Evolutionary conservation across 2,329 filamentous ascomycete genomes (phyloP).

Genomic region (Arthrinium phaeospermum): DNA sequence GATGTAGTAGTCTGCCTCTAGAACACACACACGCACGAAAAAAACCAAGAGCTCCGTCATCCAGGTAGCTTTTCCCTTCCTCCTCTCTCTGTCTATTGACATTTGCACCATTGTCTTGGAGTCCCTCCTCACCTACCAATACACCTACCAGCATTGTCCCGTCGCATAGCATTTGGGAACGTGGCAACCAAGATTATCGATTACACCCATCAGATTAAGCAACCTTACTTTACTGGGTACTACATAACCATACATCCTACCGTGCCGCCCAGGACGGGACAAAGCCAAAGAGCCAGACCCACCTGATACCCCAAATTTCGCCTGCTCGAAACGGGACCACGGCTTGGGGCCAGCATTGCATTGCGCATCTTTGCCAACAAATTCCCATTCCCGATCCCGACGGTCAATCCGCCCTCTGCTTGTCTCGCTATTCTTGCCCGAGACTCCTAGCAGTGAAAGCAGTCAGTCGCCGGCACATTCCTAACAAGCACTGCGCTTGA

Average conservation of each 20-base stretch:
- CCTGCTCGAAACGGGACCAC: constrained; percentile 17
- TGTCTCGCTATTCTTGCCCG: neutral
- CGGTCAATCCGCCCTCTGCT: neutral
- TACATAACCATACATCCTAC: neutral
- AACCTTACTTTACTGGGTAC: neutral
- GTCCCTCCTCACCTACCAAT: neutral
- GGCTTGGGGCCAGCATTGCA: constrained; percentile 15
- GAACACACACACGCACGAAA: neutral
- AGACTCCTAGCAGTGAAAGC: neutral
- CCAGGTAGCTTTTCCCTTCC: neutral
- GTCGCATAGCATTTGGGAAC: constrained; percentile 4
- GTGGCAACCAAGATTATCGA: neutral
- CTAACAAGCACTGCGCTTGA: neutral
- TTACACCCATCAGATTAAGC: neutral
- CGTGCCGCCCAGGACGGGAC: neutral
- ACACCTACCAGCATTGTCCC: neutral
- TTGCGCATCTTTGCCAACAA: constrained; percentile 13
- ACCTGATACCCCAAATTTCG: constrained; percentile 15
- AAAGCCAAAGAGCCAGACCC: neutral
- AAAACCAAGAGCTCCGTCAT: neutral
- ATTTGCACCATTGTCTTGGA: neutral
- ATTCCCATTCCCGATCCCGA: neutral
- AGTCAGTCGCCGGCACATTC: neutral
- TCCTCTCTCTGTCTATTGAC: neutral
- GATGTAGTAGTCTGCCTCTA: constrained; percentile 1